Base-by-base conservation (phyloP, 1,139 yeast species). In the Hansenula sp. region DNA sequence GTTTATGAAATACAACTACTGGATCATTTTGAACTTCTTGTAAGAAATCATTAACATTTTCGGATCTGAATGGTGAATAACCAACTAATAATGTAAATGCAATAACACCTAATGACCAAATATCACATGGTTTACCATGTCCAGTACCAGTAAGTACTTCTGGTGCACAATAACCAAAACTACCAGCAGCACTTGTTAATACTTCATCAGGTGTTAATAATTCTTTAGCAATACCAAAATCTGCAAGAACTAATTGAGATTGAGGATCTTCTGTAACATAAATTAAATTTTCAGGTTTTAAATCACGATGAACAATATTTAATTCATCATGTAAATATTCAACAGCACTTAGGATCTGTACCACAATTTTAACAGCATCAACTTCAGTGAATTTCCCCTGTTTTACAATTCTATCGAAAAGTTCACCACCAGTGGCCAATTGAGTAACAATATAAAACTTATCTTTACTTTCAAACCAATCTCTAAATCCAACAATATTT, bases 101-200 rank as follows among this genome's bases (percentile, higher is more conserved):
- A 39, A 92, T 86, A 10, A 89, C 96, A 20, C 97, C 97, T 34
- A 89, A 62, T 2, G 95, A 83, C 97, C 97, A 89, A 34, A 89
- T 74, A 59, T 89, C 97, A 61, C 95, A 89, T 2, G 96, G 90
- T 57, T 84, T 87, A 33, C 95, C 94, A 63, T 89, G 96, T 8
- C 96, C 96, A 31, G 69, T 64, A 6, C 86, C 82, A 37, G 75
- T 62, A 29, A 89, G 69, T 5, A 89, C 92, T 59, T 89, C 97
- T 0, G 97, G 97, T 0, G 97, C 96, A 6, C 95, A 96, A 59
- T 89, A 89, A 2, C 96, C 96, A 62, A 88, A 79, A 1, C 95
- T 83, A 0, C 97, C 97, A 0, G 96, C 96, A 36, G 86, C 81
- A 22, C 84, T 71, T 22, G 79, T 82, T 44, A 90, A 69, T 47